Evolutionary conservation across 352 stramenopile genomes (phyloP), one percentile per base, ranked within the genome.

Genomic region (Globisporangium iwayamae): DNA sequence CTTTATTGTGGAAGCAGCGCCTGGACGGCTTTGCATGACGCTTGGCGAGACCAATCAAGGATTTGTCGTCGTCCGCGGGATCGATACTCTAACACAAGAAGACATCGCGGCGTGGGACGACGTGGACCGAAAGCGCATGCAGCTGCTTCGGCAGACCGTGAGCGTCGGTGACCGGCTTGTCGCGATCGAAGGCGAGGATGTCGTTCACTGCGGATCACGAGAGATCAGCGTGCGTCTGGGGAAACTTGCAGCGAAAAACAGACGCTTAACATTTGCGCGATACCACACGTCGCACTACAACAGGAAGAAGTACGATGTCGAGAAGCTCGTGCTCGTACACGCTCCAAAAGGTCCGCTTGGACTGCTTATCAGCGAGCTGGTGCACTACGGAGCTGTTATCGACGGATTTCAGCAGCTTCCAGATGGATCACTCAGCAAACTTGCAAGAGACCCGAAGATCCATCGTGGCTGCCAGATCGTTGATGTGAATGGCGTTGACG

Each of bases 401-500:
- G 73, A 86, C 18, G 72, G 61, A 4, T 84, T 88, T 39, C 74
- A 83, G 53, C 59, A 51, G 7, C 66, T 85, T 14, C 65, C 67
- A 0, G 73, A 85, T 25, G 74, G 75, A 16, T 72, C 73, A 0
- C 60, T 65, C 46, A 83, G 75, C 10, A 72, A 72, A 18, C 62
- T 88, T 1, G 70, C 70, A 18, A 61, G 54, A 20, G 54, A 81
- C 43, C 57, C 67, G 6, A 67, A 71, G 25, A 68, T 86, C 48
- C 73, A 90, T 66, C 67, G 77, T 9, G 78, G 81, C 1, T 87
- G 78, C 36, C 79, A 81, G 32, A 79, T 90, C 41, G 53, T 90
- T 45, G 66, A 70, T 47, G 73, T 90, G 22, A 88, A 90, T 58
- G 73, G 68, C n/a, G 48, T 54, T 4, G 77, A 87, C 30, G 75